Evolutionary conservation across 2,329 filamentous ascomycete genomes (phyloP).

Genomic region (Diplodia intermedia): DNA sequence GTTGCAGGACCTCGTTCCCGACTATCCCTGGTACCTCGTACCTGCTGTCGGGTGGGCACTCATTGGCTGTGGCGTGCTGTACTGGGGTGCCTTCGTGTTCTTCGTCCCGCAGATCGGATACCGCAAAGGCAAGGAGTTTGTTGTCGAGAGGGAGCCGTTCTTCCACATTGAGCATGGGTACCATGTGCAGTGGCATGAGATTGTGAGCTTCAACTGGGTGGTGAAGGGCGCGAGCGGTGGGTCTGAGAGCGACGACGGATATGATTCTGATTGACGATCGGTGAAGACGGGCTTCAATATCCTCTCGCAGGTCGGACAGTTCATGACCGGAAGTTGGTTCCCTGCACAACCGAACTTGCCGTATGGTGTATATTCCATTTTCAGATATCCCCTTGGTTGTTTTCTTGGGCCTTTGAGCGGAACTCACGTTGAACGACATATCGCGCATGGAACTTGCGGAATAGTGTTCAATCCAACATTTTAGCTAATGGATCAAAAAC

Average conservation of each 20-base stretch:
- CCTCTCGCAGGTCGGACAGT: too few species aligned
- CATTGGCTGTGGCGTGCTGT: constrained; percentile 32
- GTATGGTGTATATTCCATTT: too few species aligned
- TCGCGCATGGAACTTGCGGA: too few species aligned
- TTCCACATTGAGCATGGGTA: constrained; percentile 34
- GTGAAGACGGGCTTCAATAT: background rate
- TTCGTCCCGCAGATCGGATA: constrained; percentile 32
- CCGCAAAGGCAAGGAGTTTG: constrained; percentile 34
- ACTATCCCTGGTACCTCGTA: constrained; percentile 34
- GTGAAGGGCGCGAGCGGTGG: constrained; percentile 29
- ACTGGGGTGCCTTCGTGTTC: constrained; percentile 33
- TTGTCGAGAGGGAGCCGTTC: constrained; percentile 35
- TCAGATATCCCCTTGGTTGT: too few species aligned
- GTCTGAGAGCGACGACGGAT: background rate
- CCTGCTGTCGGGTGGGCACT: constrained; percentile 29
- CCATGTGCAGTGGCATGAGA: constrained; percentile 36
- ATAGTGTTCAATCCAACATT: too few species aligned
- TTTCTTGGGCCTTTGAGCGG: too few species aligned
- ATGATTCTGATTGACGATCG: background rate
- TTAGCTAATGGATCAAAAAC: too few species aligned
- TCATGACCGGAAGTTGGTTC: too few species aligned
- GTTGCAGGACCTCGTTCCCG: constrained; percentile 3
- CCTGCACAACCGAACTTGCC: too few species aligned
- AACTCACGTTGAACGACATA: too few species aligned
- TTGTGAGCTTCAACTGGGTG: constrained; percentile 33